These are phyloP conservation scores for Boletus sp. DNA, from an alignment of 768 basidiomycete species.

Conservation along the genomic window DNA sequence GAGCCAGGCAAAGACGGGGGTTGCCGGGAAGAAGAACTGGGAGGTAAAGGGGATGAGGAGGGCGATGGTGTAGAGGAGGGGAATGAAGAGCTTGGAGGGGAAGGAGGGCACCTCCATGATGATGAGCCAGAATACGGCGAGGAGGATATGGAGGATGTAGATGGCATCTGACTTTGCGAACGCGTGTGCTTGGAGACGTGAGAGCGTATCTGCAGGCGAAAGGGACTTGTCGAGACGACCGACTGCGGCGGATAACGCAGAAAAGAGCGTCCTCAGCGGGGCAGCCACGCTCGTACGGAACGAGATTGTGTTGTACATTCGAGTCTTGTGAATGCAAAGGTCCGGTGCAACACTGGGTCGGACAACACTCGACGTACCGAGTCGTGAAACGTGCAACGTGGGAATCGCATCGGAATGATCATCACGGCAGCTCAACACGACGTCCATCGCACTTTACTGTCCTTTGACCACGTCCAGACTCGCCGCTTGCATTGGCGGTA, in stretches of 20 bases:
- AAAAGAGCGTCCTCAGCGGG: slow-evolving; percentile 17
- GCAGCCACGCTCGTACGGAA: slow-evolving; percentile 3
- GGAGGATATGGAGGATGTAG: slow-evolving; percentile 61
- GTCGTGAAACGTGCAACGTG: too few relatives aligned
- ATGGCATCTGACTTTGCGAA: slow-evolving; percentile 56
- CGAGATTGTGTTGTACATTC: too few relatives aligned
- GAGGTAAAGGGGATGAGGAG: slow-evolving; percentile 82
- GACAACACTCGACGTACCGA: neutral
- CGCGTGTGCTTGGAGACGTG: slow-evolving; percentile 52
- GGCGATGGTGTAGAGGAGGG: slow-evolving; percentile 61
- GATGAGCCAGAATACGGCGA: slow-evolving; percentile 66
- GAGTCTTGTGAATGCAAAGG: neutral
- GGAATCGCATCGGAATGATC: neutral
- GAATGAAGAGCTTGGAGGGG: slow-evolving; percentile 75
- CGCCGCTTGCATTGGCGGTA: too few relatives aligned
- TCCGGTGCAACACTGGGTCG: too few relatives aligned
- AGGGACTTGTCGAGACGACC: slow-evolving; percentile 73
- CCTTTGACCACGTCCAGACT: neutral
- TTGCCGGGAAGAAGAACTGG: slow-evolving; percentile 88
- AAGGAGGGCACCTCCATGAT: slow-evolving; percentile 70
- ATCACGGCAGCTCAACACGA: too few relatives aligned
- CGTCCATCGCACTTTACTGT: too few relatives aligned
- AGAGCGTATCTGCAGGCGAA: slow-evolving; percentile 63
- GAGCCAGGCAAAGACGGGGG: slow-evolving; percentile 82
- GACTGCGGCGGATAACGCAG: slow-evolving; percentile 59